A percentile compares a stretch with the other conserved stretches of the same genome.
phyloP scores from a whole-genome alignment of 768 basidiomycete species.

The Leccinum boreale region DNA sequence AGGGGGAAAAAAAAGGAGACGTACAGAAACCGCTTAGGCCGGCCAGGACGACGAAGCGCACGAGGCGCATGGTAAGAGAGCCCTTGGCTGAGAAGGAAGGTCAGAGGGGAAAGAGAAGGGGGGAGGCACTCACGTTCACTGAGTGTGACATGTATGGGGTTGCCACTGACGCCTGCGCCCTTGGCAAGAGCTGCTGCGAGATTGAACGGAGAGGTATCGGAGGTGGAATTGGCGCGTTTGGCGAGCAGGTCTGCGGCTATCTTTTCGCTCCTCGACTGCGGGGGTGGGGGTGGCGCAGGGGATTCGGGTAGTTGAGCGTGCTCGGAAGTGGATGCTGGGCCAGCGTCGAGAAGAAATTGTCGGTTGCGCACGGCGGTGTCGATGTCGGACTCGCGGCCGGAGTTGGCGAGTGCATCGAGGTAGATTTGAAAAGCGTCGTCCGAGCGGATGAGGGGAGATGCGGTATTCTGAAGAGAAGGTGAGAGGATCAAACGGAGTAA shows the following conservation, averaged over 20 bases:
- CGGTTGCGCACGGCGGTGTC: constrained; percentile 64
- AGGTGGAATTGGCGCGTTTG: constrained; percentile 15
- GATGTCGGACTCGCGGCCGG: constrained; percentile 54
- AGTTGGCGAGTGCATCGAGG: constrained; percentile 60
- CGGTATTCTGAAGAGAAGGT: constrained; percentile 48
- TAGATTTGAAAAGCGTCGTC: constrained; percentile 77
- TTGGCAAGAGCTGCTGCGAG: constrained; percentile 40
- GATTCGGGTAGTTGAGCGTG: constrained; percentile 12
- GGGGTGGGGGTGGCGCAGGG: constrained; percentile 1
- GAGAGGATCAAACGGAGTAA: background rate
- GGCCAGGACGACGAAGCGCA: constrained; percentile 58
- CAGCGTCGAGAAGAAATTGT: constrained; percentile 54
- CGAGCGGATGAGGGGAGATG: constrained; percentile 67
- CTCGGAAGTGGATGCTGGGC: constrained; percentile 18
- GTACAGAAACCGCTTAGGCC: constrained; percentile 63
- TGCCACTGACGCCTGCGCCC: constrained; percentile 42
- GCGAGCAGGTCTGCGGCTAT: constrained; percentile 42
- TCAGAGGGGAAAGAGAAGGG: background rate
- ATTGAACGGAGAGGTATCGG: constrained; percentile 24
- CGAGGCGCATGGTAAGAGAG: constrained; percentile 57
- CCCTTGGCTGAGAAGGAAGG: constrained; percentile 52
- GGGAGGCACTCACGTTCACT: constrained; percentile 62
- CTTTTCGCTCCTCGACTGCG: constrained; percentile 37
- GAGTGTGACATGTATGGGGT: constrained; percentile 79
- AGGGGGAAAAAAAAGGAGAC: constrained; percentile 23